Percentiles rank a stretch among this genome's conserved stretches.
phyloP scores from a whole-genome alignment of 2,329 filamentous ascomycete species.

The Botrytis tulipae region DNA sequence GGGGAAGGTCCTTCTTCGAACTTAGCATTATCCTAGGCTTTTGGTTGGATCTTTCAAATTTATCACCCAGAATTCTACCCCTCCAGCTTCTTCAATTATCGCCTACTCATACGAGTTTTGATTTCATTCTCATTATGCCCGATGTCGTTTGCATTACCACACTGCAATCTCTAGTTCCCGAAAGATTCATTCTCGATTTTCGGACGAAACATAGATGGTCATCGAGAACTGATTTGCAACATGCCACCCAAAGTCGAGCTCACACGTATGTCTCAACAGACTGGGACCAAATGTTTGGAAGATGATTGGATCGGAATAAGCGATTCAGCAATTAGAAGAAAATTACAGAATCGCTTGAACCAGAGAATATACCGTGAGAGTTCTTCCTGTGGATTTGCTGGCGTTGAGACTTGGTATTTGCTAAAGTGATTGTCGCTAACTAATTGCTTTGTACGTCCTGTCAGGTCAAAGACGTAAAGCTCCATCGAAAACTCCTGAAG shows the following conservation, averaged over 20 bases:
- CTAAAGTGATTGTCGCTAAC: slow-evolving; percentile 11
- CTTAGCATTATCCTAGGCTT: neutral
- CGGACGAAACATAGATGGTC: neutral
- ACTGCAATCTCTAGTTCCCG: neutral
- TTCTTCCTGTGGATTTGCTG: neutral
- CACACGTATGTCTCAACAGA: neutral
- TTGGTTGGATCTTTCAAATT: neutral
- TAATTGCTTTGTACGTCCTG: neutral
- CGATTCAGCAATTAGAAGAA: slow-evolving; percentile 44
- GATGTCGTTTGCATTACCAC: neutral
- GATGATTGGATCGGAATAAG: slow-evolving; percentile 49
- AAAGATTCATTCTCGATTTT: neutral
- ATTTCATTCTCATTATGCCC: neutral
- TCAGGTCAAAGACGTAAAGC: slow-evolving; percentile 1
- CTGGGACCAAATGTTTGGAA: slow-evolving; percentile 41
- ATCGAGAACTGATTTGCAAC: neutral
- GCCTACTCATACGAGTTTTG: neutral
- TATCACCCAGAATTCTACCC: neutral
- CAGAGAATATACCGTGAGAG: slow-evolving; percentile 46
- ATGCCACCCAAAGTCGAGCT: neutral
- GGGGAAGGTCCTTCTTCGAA: neutral
- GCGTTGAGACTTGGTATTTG: neutral
- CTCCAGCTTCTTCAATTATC: neutral
- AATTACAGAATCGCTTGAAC: slow-evolving; percentile 47
- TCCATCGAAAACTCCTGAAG: neutral